Evolutionary conservation across 2,329 filamentous ascomycete species (phyloP), one percentile per base, ranked within the genome.

Genomic region (Curvularia sp.): DNA sequence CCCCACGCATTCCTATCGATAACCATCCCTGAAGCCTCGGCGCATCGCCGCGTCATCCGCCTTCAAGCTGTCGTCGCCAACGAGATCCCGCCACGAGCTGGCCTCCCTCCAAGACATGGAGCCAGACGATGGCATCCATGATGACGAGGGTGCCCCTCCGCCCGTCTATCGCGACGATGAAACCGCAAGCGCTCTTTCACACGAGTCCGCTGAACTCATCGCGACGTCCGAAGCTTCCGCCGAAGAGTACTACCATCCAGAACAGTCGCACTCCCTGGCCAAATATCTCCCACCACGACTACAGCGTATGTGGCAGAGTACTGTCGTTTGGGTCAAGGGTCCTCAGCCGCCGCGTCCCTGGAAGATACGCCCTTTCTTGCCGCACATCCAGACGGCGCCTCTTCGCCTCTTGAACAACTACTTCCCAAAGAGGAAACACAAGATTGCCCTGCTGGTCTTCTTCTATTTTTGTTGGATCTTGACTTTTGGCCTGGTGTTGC

Each of bases 381-480:
- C 90, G 1, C 71, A 71, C 12, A 74, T 92, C 12, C 91, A 95
- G 73, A 83, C 86, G 61, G 85, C 85, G 31, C 91, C 91, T 1
- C 79, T 91, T 58, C 77, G 78, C 44, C 76, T 92, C 42, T 72
- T 92, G 57, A 85, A 92, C 62, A 83, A 80, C 53, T 84, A 86
- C 65, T 78, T 91, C 2, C 88, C 89, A 0, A 83, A 83, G 57
- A 78, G 77, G 61, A 84, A 79, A 62, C 86, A 89, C 52, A 85
- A 87, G 41, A 72, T 85, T n/a, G 79, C 79, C 66, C 78, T 90
- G 5, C 79, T 90, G 49, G 75, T 86, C 43, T 77, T 81, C 35
- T 89, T 88, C 63, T 85, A 90, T 49, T 82, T 84, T 30, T 75
- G 85, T 50, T 95, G 91, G 91, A 76, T 92, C 15, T 72, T 91